phyloP scores from a whole-genome alignment of 176 grass and related monocot genomes.

The Leersia perrieri region DNA sequence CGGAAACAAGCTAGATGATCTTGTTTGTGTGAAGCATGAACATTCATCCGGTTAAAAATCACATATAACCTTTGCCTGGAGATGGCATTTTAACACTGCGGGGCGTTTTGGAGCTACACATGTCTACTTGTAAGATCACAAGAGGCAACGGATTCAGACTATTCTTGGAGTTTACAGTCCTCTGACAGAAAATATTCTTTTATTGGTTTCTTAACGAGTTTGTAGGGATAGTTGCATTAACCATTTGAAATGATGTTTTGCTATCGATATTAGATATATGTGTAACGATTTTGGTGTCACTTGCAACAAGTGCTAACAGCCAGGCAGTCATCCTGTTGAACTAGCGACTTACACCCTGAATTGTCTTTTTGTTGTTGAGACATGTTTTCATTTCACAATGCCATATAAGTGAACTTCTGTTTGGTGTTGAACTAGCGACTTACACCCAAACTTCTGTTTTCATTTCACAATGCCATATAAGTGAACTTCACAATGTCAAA shows the following conservation, averaged over 20 bases:
- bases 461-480: no score
- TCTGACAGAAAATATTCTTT: neutral
- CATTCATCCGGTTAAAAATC: slow-evolving; percentile 40
- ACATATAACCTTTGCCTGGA: neutral
- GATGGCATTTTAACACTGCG: neutral
- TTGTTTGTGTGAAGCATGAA: slow-evolving; percentile 81
- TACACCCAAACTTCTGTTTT: no score
- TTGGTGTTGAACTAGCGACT: neutral
- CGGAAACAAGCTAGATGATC: slow-evolving; percentile 91
- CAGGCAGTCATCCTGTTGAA: neutral
- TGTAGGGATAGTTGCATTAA: neutral
- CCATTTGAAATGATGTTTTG: neutral
- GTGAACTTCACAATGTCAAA: no score
- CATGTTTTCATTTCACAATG: neutral
- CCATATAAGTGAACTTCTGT: neutral
- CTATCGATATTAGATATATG: neutral
- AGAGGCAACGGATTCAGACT: neutral
- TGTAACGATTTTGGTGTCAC: neutral
- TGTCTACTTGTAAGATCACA: neutral
- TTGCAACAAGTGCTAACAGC: neutral
- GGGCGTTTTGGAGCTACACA: neutral
- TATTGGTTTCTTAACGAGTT: neutral
- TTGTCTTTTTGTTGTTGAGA: neutral
- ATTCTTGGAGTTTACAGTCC: neutral
- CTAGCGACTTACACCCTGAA: neutral